Conservation (phyloP, 2,329 filamentous ascomycete species). For the Diaporthe capsici region DNA sequence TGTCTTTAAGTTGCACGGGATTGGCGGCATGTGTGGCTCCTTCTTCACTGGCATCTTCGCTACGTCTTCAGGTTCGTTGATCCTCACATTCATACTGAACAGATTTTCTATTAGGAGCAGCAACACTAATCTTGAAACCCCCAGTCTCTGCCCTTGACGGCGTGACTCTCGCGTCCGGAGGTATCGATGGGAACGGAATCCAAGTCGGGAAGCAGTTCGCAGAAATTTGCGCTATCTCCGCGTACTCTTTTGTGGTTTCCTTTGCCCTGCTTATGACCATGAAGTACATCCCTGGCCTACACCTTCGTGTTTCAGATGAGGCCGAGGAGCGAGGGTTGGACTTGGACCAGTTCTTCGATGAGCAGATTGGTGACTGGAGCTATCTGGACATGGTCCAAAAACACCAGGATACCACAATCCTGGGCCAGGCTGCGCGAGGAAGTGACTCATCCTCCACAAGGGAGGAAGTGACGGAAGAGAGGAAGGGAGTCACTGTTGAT, state of each 20-base stretch:
- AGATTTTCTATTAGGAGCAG: neutral
- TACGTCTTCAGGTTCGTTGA: slow-evolving; percentile 49
- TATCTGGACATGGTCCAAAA: slow-evolving; percentile 44
- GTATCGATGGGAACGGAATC: slow-evolving; percentile 64
- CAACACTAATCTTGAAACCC: slow-evolving; percentile 29
- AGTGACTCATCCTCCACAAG: slow-evolving; percentile 32
- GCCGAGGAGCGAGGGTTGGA: slow-evolving; percentile 69
- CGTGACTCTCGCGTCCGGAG: slow-evolving; percentile 57
- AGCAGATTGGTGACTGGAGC: slow-evolving; percentile 55
- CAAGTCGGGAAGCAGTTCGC: slow-evolving; percentile 72
- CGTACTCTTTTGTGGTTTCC: slow-evolving; percentile 68
- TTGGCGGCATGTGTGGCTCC: slow-evolving; percentile 71
- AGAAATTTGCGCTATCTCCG: slow-evolving; percentile 67
- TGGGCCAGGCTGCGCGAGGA: neutral
- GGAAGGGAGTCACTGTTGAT: neutral
- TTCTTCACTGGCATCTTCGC: slow-evolving; percentile 72
- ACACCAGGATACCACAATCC: slow-evolving; percentile 32
- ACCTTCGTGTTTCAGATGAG: slow-evolving; percentile 68
- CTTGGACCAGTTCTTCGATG: slow-evolving; percentile 61
- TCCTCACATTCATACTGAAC: slow-evolving; percentile 19
- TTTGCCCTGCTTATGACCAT: slow-evolving; percentile 67
- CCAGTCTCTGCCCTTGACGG: slow-evolving; percentile 67
- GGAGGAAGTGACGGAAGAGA: slow-evolving; percentile 14
- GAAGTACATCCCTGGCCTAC: slow-evolving; percentile 70
- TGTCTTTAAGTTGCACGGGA: slow-evolving; percentile 71